These are phyloP conservation scores for Acanthochlamys bracteata DNA, from an alignment of 106 monocot genomes.

Conservation along the genomic window DNA sequence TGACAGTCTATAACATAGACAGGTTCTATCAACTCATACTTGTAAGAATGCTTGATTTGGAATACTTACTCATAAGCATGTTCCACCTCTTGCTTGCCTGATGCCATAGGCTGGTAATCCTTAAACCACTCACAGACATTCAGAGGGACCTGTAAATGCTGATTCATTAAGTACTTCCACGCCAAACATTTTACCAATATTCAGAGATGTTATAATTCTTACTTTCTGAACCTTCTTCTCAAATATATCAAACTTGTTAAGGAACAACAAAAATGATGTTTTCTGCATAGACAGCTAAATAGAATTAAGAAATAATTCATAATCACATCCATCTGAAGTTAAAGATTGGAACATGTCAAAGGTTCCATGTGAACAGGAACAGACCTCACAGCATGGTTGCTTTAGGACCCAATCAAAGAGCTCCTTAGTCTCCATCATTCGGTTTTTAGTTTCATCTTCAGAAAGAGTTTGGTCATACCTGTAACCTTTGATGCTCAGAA, in stretches of 20 bases:
- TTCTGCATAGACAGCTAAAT: conserved; percentile 43
- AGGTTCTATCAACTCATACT: no score
- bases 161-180: neutral
- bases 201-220: conserved; percentile 8
- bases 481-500: no score
- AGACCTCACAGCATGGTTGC: conserved; percentile 92
- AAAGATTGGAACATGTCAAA: neutral
- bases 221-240: conserved; percentile 83
- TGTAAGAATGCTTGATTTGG: no score
- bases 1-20: no score
- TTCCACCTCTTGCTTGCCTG: conserved; percentile 95
- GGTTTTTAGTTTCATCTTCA: conserved; percentile 86
- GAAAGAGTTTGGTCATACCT: conserved; percentile 93
- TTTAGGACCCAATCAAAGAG: conserved; percentile 95
- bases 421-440: conserved; percentile 96
- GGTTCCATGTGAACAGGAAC: neutral
- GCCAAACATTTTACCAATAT: neutral
- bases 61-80: conserved; percentile 90
- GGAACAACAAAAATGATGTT: conserved; percentile 91
- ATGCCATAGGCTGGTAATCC: conserved; percentile 78
- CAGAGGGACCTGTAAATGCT: conserved; percentile 60
- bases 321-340: conserved; percentile 9
- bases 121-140: conserved; percentile 97
- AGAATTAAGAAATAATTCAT: neutral
- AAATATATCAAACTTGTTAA: conserved; percentile 97